Base-by-base conservation (phyloP, 2,329 filamentous ascomycete genomes). In the Lasiodiplodia gonubiensis region DNA sequence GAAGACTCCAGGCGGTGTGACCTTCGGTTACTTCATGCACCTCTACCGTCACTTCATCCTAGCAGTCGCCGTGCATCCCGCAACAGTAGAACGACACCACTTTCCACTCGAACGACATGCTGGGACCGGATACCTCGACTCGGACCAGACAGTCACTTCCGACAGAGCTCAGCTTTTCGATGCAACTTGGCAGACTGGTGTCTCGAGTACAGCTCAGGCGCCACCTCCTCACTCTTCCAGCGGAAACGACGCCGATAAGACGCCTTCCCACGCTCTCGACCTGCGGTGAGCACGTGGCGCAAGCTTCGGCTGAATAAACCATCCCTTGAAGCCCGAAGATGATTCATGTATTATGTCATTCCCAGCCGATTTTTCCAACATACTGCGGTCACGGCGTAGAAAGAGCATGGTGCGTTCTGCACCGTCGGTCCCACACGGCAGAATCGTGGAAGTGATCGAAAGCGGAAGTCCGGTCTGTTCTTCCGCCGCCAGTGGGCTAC, bases 311-410 rank as follows among this genome's bases (percentile, higher is more conserved):
- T 46, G 42, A n/a, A n/a, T 18, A n/a, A 46, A 10, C 42, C 42
- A n/a, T 46, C 42, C n/a, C 42, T 21, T 10, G 18, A 21, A 46
- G 42, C 8, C n/a, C n/a, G 42, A 46, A 8, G n/a, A 21, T n/a
- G 42, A n/a, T 46, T 46, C 42, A 46, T n/a, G 42, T 46, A 46
- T 46, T 46, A 46, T 46, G 42, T 46, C 42, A 46, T 46, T 46
- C 18, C 42, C 42, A 46, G 42, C n/a, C 42, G 11, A n/a, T 18
- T 10, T 46, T 46, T 46, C 18, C 12, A n/a, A n/a, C 21, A 21
- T 46, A 10, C n/a, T 46, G 42, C 42, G 42, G n/a, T 11, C 7
- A 46, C n/a, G n/a, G 42, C 7, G 42, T 10, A 18, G 39, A 16
- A 21, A 10, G 42, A 21, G 42, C n/a, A 11, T 14, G 42, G 42